These are phyloP conservation scores for Cladosporium sp. DNA, from an alignment of 2,329 filamentous ascomycete genomes.

Conservation along the genomic window DNA sequence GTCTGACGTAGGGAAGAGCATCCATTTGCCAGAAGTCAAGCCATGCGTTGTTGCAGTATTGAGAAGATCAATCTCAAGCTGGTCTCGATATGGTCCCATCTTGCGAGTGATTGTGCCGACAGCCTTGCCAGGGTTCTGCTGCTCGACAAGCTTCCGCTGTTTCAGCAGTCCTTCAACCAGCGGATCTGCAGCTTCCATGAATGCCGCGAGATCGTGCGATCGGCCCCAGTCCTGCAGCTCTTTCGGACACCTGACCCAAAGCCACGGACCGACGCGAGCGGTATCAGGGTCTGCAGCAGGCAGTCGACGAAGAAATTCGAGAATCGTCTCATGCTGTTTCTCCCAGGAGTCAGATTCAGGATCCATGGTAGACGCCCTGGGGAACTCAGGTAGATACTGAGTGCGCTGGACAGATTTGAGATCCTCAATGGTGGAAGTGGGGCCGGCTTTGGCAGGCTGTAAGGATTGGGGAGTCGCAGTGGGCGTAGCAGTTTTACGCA, in stretches of 20 bases:
- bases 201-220: slow-evolving; percentile 50
- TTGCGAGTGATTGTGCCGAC: slow-evolving; percentile 42
- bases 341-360: slow-evolving; percentile 48
- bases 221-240: slow-evolving; percentile 41
- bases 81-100: slow-evolving; percentile 46
- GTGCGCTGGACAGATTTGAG: not conserved
- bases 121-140: slow-evolving; percentile 53
- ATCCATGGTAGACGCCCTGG: slow-evolving; percentile 23
- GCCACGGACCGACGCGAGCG: slow-evolving; percentile 61
- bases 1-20: slow-evolving; percentile 63
- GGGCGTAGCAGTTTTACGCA: not conserved
- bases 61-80: slow-evolving; percentile 58
- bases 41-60: slow-evolving; percentile 60
- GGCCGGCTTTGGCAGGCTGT: not conserved
- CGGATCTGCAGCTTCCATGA: slow-evolving; percentile 57
- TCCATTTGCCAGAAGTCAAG: slow-evolving; percentile 74
- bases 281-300: slow-evolving; percentile 65
- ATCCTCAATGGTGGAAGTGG: not conserved
- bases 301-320: slow-evolving; percentile 67
- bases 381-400: not conserved
- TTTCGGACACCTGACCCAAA: slow-evolving; percentile 67
- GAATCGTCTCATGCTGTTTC: slow-evolving; percentile 64
- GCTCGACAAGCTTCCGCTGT: slow-evolving; percentile 52
- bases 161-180: slow-evolving; percentile 55
- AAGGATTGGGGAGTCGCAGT: not conserved